Evolutionary conservation across 331 rosid species (phyloP).

Genomic region (Stylosanthes scabra): DNA sequence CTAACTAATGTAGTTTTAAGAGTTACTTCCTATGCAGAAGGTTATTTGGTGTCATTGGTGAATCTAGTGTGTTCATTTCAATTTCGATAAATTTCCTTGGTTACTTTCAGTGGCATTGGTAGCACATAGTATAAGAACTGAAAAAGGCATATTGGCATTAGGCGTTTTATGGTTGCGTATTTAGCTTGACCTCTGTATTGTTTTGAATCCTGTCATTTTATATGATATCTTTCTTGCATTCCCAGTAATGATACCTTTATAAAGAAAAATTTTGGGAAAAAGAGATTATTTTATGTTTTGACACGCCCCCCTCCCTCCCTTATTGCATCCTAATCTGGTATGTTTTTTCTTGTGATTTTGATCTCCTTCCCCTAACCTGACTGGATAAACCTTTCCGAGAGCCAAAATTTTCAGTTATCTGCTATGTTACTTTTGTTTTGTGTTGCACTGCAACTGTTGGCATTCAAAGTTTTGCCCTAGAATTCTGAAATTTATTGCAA

Average conservation of each 20-base stretch:
- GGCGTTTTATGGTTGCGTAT: background rate
- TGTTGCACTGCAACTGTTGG: background rate
- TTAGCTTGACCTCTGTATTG: background rate
- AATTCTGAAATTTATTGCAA: slow-evolving; percentile 1
- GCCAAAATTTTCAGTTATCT: background rate
- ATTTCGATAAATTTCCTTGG: slow-evolving; percentile 2
- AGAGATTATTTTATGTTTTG: too few relatives aligned
- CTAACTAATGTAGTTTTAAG: background rate
- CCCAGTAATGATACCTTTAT: slow-evolving; percentile 1
- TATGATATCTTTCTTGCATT: background rate
- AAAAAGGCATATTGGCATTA: background rate
- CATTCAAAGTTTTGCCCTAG: background rate
- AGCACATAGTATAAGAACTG: background rate
- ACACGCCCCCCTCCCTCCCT: background rate
- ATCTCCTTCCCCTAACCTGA: background rate
- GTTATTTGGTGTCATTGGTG: slow-evolving; percentile 31
- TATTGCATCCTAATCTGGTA: background rate
- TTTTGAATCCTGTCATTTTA: background rate
- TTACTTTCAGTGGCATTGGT: background rate
- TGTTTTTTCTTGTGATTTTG: background rate
- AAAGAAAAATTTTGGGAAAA: too few relatives aligned
- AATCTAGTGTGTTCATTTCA: slow-evolving; percentile 5
- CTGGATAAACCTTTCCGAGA: slow-evolving; percentile 9
- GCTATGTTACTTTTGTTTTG: slow-evolving; percentile 5
- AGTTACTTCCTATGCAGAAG: background rate